Percentiles rank a stretch among this genome's conserved stretches.
These are phyloP conservation scores for Pyronema omphalodes DNA, from an alignment of 495 filamentous ascomycete species.

Conservation along the genomic window DNA sequence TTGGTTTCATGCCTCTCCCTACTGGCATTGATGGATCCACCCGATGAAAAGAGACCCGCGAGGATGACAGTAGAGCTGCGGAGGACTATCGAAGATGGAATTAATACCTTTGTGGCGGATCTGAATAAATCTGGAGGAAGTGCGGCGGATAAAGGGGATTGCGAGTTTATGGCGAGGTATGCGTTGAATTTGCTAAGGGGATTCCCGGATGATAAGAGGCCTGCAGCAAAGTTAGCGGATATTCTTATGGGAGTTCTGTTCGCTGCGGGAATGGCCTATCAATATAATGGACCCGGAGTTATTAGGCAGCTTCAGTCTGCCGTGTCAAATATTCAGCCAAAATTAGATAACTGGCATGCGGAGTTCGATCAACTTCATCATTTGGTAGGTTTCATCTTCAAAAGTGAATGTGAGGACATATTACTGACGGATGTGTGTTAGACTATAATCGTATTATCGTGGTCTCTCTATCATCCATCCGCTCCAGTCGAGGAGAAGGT, in stretches of 20 bases:
- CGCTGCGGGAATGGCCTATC: conserved; percentile 1
- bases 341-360: neutral
- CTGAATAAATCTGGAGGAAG: neutral
- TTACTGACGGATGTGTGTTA: neutral
- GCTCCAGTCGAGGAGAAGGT: neutral
- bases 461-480: neutral
- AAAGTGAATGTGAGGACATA: neutral
- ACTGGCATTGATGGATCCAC: neutral
- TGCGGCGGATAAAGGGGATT: conserved; percentile 2
- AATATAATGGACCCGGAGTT: neutral
- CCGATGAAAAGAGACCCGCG: neutral
- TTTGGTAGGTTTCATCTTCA: conserved; percentile 1
- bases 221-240: neutral
- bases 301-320: neutral
- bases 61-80: neutral
- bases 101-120: neutral
- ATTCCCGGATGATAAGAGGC: neutral
- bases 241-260: neutral
- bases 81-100: neutral
- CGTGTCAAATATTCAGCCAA: neutral
- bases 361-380: conserved; percentile 3
- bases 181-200: neutral
- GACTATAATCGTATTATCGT: conserved; percentile 1
- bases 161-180: conserved; percentile 2
- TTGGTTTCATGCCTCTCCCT: neutral